Evolutionary conservation across 2,329 filamentous ascomycete species (phyloP), one percentile per base, ranked within the genome.

Genomic region (Colletotrichum sp.): DNA sequence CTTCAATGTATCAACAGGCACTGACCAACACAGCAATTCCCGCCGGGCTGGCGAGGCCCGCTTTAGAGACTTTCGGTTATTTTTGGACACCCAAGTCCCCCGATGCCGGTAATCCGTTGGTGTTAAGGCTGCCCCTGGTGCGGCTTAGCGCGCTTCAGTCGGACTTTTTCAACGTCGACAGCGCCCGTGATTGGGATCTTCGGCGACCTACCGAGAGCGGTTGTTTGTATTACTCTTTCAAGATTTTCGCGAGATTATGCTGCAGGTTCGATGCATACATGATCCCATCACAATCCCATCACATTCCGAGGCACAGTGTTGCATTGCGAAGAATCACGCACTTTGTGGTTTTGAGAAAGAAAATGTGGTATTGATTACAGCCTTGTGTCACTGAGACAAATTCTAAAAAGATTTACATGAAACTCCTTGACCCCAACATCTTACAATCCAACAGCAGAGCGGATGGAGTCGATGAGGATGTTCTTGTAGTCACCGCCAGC

Each of bases 401-500:
- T 15, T 58, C 32, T n/a, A 58, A 63, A 70, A 52, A 34, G 30
- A 36, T 63, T 30, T 52, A 43, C 36, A 55, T 9, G 38, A 55
- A 24, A 16, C 6, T 13, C 9, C 9, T 3, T 9, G 12, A 21
- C 9, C 15, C 15, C 12, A 15, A 57, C 10, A 9, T 5, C 18
- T 74, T 66, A 76, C 70, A 76, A 52, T 24, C 74, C 70, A 9
- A 76, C 74, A 4, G 70, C 58, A 15, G 70, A 32, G 58, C 74
- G 74, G 28, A 76, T 76, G 10, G 74, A 65, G 16, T 76, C 28
- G 48, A 76, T 9, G 12, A 76, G 58, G 4, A 74, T 76, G 74
- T 74, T 76, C 15, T 74, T 65, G 70, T 74, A 69, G 18, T 76
- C 74, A 13, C 74, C 74, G 18, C 74, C 74, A 18, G 74, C 48